These are phyloP conservation scores for Debaryomyces singareniensis DNA, from an alignment of 1,139 yeast genomes.

Conservation along the genomic window DNA sequence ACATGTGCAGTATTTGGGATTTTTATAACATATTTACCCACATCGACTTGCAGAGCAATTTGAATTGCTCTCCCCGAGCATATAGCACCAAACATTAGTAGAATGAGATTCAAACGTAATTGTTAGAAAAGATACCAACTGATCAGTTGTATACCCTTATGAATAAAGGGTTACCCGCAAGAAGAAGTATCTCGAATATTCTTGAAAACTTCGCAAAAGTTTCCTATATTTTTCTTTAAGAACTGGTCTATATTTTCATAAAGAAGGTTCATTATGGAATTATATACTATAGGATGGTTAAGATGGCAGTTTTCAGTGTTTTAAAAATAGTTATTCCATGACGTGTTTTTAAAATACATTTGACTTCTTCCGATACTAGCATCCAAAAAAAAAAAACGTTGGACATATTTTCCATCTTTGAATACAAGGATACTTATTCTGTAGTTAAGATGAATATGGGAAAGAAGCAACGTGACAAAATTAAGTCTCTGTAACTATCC, in stretches of 20 bases:
- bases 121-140: too few species aligned
- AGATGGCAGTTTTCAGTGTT: conserved; percentile 14
- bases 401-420: conserved; percentile 79
- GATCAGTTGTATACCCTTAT: too few species aligned
- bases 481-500: conserved; percentile 20
- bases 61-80: conserved; percentile 54
- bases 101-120: background rate
- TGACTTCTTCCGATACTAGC: conserved; percentile 57
- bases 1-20: conserved; percentile 58
- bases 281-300: conserved; percentile 14
- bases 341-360: too few species aligned
- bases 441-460: conserved; percentile 62
- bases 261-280: background rate
- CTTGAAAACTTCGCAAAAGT: conserved; percentile 1
- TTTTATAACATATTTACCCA: conserved; percentile 54
- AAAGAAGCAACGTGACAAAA: conserved; percentile 72
- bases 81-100: conserved; percentile 48
- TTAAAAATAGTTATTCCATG: too few species aligned
- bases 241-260: background rate
- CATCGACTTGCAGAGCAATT: conserved; percentile 56
- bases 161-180: conserved; percentile 7
- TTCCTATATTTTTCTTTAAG: background rate
- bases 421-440: conserved; percentile 23
- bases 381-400: conserved; percentile 61
- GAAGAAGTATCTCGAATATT: background rate